Percentiles rank a stretch among this genome's conserved stretches.
These are phyloP conservation scores for Aspergillus texensis DNA, from an alignment of 2,329 filamentous ascomycete species.

Conservation along the genomic window DNA sequence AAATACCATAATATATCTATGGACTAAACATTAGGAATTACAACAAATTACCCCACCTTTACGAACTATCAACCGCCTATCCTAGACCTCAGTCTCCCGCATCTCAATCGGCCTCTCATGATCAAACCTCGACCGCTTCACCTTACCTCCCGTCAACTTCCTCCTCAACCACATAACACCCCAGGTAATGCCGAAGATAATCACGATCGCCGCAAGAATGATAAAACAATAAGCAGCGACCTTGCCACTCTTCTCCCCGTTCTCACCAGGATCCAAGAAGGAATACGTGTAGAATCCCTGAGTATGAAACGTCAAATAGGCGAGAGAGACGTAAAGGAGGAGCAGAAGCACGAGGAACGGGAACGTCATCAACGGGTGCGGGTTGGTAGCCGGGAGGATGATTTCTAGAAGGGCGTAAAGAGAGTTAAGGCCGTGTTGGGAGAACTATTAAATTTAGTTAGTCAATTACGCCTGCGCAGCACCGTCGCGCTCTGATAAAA, in stretches of 20 bases:
- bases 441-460: conserved; percentile 50
- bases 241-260: conserved; percentile 50
- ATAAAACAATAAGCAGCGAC: conserved; percentile 66
- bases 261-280: conserved; percentile 68
- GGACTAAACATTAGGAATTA: neutral
- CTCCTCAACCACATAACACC: conserved; percentile 58
- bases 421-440: conserved; percentile 74
- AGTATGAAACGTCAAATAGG: conserved; percentile 71
- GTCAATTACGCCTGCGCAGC: neutral
- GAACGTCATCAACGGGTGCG: conserved; percentile 67
- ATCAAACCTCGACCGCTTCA: conserved; percentile 30
- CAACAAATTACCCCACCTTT: neutral
- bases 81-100: conserved; percentile 11
- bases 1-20: neutral
- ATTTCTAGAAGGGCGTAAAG: conserved; percentile 77
- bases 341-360: conserved; percentile 70
- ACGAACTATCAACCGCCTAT: neutral
- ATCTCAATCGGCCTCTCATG: conserved; percentile 13
- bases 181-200: conserved; percentile 57
- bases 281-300: conserved; percentile 75
- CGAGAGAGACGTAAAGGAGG: conserved; percentile 70
- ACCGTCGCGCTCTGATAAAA: neutral
- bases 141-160: conserved; percentile 44
- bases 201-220: conserved; percentile 57
- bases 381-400: conserved; percentile 65